Evolutionary conservation across 1,284 basidiomycete species (phyloP).

Genomic region (Puccinia hordei): DNA sequence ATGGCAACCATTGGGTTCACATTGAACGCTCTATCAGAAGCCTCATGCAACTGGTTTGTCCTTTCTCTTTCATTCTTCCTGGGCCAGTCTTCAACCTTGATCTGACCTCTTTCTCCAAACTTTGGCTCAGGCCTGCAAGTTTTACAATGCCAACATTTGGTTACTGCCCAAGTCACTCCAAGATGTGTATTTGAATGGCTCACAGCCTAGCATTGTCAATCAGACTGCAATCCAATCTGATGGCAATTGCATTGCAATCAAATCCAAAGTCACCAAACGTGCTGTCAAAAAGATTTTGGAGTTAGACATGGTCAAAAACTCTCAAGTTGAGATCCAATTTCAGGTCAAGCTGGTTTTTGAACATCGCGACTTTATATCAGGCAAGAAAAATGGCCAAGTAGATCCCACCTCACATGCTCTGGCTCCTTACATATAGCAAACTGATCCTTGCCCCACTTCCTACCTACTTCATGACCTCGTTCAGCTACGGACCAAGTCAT

Average conservation of each 20-base stretch:
- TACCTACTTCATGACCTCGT: conserved; percentile 79
- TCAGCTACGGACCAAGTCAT: conserved; percentile 98
- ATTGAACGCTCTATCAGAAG: conserved; percentile 92
- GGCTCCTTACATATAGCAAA: neutral
- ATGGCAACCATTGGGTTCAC: conserved; percentile 89
- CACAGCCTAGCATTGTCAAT: conserved; percentile 74
- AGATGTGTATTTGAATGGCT: conserved; percentile 74
- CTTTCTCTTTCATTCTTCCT: neutral
- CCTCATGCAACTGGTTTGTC: conserved; percentile 79
- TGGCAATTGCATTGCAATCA: conserved; percentile 80
- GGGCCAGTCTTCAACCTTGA: neutral
- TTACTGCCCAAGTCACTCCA: conserved; percentile 82
- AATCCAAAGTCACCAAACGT: conserved; percentile 80
- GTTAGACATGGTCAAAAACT: conserved; percentile 65
- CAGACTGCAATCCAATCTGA: conserved; percentile 79
- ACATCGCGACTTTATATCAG: conserved; percentile 96
- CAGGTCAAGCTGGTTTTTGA: conserved; percentile 98
- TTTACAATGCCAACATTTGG: conserved; percentile 95
- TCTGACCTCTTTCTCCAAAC: conserved; percentile 47
- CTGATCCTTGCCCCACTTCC: neutral
- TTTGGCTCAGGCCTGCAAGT: conserved; percentile 76
- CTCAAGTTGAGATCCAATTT: conserved; percentile 96
- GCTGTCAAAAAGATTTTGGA: conserved; percentile 71
- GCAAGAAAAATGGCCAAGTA: conserved; percentile 94
- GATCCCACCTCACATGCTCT: neutral